phyloP scores from a whole-genome alignment of 306 rosid genomes.

The Sphenostylis stenocarpa region DNA sequence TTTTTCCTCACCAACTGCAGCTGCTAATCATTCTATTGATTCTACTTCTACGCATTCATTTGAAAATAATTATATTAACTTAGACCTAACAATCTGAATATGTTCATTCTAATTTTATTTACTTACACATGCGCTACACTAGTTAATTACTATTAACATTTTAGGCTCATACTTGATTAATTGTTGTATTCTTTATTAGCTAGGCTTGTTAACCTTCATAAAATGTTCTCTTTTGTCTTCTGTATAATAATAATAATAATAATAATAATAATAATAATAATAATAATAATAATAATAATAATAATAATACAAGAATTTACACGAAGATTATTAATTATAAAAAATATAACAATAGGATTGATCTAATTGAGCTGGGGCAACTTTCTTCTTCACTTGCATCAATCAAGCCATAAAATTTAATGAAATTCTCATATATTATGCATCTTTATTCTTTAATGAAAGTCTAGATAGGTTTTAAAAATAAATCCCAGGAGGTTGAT shows the following conservation, averaged over 20 bases:
- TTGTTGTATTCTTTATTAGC: constrained; percentile 15
- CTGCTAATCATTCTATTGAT: constrained; percentile 18
- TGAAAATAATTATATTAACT: constrained; percentile 40
- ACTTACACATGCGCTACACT: neutral
- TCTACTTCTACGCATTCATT: constrained; percentile 28
- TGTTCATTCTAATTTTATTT: neutral
- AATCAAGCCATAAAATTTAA: neutral
- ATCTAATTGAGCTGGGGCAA: too few species aligned
- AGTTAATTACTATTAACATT: neutral
- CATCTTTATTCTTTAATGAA: neutral
- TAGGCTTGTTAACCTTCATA: neutral
- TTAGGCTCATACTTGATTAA: neutral
- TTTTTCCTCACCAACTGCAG: neutral
- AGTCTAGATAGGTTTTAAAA: too few species aligned
- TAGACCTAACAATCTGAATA: constrained; percentile 61
- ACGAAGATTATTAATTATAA: too few species aligned
- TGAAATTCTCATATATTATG: neutral
- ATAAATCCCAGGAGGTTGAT: too few species aligned
- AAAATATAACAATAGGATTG: too few species aligned
- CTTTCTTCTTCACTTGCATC: neutral
- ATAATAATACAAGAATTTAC: too few species aligned
- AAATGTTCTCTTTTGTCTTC: neutral
- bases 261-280: too few species aligned
- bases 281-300: too few species aligned
- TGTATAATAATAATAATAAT: neutral